phyloP scores from a whole-genome alignment of 2,329 filamentous ascomycete species.

The Botrytis squamosa region DNA sequence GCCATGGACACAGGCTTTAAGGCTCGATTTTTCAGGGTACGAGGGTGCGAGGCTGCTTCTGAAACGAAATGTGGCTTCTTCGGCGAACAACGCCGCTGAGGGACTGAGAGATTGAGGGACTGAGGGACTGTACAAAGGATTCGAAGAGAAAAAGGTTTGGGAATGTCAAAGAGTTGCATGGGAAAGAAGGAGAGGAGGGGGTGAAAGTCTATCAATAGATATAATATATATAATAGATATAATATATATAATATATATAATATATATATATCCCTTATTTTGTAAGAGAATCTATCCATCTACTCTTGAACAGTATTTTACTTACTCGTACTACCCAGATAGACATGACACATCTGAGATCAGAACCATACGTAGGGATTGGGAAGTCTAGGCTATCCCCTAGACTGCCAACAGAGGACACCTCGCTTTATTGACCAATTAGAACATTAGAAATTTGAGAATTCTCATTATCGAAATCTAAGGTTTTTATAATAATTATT shows the following conservation, averaged over 20 bases:
- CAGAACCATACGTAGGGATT: not conserved
- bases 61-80: slow-evolving; percentile 18
- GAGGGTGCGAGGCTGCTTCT: not conserved
- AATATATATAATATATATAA: too few relatives aligned
- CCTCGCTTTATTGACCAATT: too few relatives aligned
- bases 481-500: too few relatives aligned
- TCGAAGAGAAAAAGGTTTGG: too few relatives aligned
- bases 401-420: too few relatives aligned
- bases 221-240: not conserved
- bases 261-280: not conserved
- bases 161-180: not conserved
- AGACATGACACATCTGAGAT: too few relatives aligned
- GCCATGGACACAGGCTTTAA: not conserved
- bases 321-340: too few relatives aligned
- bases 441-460: too few relatives aligned
- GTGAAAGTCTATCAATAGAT: not conserved
- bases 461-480: too few relatives aligned
- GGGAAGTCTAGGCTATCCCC: not conserved
- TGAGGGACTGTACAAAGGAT: not conserved
- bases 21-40: not conserved
- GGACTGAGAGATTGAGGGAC: not conserved
- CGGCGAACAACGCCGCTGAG: not conserved
- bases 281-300: not conserved
- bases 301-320: not conserved
- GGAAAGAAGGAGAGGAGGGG: not conserved